These are phyloP conservation scores for Talaromyces islandicus DNA, from an alignment of 2,329 filamentous ascomycete genomes.

Conservation along the genomic window DNA sequence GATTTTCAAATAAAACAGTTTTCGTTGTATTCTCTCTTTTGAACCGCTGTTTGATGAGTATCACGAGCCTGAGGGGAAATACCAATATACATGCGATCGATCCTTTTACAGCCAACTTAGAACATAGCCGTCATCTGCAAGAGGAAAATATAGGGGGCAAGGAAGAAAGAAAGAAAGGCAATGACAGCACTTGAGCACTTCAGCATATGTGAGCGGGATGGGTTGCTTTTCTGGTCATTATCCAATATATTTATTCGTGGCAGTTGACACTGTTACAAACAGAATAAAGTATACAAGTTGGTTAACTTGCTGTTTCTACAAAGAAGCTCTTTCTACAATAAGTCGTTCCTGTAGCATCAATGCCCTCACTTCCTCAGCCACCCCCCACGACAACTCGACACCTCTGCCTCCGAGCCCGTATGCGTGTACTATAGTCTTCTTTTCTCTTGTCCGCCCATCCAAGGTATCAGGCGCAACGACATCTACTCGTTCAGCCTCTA, in stretches of 20 bases:
- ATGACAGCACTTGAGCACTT: not conserved
- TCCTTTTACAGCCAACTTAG: not conserved
- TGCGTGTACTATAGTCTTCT: conserved; percentile 42
- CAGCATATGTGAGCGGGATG: not conserved
- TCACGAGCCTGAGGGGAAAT: not conserved
- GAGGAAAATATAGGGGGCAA: not conserved
- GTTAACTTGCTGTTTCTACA: not conserved
- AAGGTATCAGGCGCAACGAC: conserved; percentile 6
- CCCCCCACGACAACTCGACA: conserved; percentile 56
- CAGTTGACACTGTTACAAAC: not conserved
- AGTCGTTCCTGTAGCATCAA: not conserved
- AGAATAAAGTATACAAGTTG: not conserved
- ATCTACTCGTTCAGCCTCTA: conserved; percentile 45
- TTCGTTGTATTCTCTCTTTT: not conserved
- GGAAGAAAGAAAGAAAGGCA: not conserved
- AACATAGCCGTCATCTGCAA: not conserved
- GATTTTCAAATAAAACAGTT: not conserved
- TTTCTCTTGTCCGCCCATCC: conserved; percentile 14
- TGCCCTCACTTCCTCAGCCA: conserved; percentile 44
- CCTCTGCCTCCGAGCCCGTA: conserved; percentile 58
- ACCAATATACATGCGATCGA: not conserved
- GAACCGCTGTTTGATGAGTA: conserved; percentile 1
- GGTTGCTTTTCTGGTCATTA: not conserved
- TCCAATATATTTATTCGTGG: not conserved
- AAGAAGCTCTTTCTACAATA: not conserved